Conservation (phyloP, 2,329 filamentous ascomycete genomes). For the Orbilia blumenaviensis region DNA sequence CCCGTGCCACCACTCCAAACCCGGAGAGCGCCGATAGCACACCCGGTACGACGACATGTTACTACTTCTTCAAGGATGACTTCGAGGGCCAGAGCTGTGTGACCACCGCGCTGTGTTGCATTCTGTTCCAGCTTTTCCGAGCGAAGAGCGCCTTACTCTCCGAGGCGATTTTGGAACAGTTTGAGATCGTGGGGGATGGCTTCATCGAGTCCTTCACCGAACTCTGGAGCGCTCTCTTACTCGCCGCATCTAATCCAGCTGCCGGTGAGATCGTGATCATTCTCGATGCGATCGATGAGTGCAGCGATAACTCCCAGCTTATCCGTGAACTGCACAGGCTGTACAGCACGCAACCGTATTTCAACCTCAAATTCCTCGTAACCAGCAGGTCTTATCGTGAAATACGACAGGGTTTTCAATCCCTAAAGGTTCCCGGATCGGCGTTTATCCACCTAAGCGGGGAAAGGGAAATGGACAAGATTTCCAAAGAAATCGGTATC, state of each 20-base stretch:
- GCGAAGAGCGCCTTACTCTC: conserved; percentile 54
- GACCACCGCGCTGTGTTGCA: conserved; percentile 59
- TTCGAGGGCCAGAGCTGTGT: conserved; percentile 58
- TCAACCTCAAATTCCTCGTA: conserved; percentile 61
- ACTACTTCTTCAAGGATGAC: conserved; percentile 65
- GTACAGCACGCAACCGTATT: conserved; percentile 50
- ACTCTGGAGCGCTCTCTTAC: conserved; percentile 25
- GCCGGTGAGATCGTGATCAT: conserved; percentile 59
- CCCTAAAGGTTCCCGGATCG: not conserved
- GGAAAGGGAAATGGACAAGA: conserved; percentile 48
- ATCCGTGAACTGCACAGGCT: conserved; percentile 56
- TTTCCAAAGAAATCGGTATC: conserved; percentile 55
- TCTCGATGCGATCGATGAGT: conserved; percentile 63
- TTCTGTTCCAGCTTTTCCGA: conserved; percentile 62
- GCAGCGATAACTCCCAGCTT: conserved; percentile 57
- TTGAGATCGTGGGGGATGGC: conserved; percentile 1
- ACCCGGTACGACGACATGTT: conserved; percentile 61
- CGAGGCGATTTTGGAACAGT: not conserved
- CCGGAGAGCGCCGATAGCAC: too few relatives aligned
- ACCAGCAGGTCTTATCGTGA: conserved; percentile 59
- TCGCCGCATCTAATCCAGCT: not conserved
- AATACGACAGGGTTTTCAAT: conserved; percentile 55
- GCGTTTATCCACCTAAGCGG: conserved; percentile 44
- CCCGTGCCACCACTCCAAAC: conserved; percentile 20
- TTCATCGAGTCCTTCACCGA: not conserved